Base-by-base conservation (phyloP, 2,329 filamentous ascomycete species). In the Biscogniauxia sp. region DNA sequence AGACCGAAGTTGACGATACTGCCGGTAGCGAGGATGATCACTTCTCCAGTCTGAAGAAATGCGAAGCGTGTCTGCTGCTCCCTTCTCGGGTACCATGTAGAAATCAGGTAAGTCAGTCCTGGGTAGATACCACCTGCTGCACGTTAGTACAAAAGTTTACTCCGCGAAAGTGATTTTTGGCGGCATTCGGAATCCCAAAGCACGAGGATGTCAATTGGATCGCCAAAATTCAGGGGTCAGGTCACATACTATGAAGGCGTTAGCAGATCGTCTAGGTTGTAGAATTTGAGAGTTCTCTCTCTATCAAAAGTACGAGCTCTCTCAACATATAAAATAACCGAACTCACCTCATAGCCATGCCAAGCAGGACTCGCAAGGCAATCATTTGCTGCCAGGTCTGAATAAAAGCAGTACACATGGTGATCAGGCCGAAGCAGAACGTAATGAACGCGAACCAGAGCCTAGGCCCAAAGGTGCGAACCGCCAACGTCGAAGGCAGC, bases 341-440 rank as follows among this genome's bases (percentile, higher is more conserved):
- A 17, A 45, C 37, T 45, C 37, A 45, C 37, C 64, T 80, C 79
- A 88, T 88, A 37, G 82, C 79, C 26, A 89, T 85, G 41, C 88
- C 88, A 1, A 91, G 80, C 8, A 91, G 74, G 20, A 91, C 81
- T 50, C 88, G 78, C 61, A 91, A 73, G 0, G 80, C 85, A 59
- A 91, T 88, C 87, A 91, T 90, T 71, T 90, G 82, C 65, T 80
- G 77, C 88, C 88, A 91, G 13, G 80, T 86, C 32, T 80, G 80
- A 49, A 91, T 83, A 66, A 90, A 91, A 1, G 87, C 87, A 0
- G 88, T 90, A 67, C 86, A 85, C 64, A 90, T 76, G 2, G 88
- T 91, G 67, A 91, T 84, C 56, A 83, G 69, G 25, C 79, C 80
- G 41, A 89, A 78, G 15, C 85, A 79, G 69, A 89, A 88, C 9